Conservation (phyloP, 805 yeast genomes). For the Starmerella geochares region DNA sequence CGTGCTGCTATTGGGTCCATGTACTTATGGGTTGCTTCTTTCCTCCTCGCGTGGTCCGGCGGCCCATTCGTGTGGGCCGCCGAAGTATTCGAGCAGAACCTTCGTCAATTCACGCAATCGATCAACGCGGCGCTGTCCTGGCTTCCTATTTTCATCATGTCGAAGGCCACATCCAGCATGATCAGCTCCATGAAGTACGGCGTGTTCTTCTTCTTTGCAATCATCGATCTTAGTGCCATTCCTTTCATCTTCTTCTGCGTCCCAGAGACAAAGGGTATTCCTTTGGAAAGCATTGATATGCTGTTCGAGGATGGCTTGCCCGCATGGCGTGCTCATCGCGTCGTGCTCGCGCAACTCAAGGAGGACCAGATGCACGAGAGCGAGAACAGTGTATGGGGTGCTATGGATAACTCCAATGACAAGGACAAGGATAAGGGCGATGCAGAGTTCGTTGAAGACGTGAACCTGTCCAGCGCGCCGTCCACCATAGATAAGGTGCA, state of each 20-base stretch:
- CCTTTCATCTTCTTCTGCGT: conserved; percentile 14
- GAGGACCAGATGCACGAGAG: conserved; percentile 11
- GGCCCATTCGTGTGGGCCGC: conserved; percentile 17
- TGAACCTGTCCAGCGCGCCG: conserved; percentile 1
- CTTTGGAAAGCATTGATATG: conserved; percentile 13
- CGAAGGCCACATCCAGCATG: conserved; percentile 13
- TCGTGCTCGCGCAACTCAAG: conserved; percentile 7
- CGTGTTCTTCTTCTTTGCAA: conserved; percentile 13
- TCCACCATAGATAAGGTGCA: neutral
- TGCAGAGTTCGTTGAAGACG: conserved; percentile 10
- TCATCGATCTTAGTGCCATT: conserved; percentile 11
- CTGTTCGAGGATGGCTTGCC: conserved; percentile 12
- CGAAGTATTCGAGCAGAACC: conserved; percentile 11
- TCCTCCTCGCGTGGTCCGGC: conserved; percentile 14
- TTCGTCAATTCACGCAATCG: conserved; percentile 13
- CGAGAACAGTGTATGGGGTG: conserved; percentile 13
- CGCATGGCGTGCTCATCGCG: conserved; percentile 14
- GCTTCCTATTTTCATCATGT: conserved; percentile 15
- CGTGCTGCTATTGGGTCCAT: conserved; percentile 10
- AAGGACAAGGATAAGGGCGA: conserved; percentile 1
- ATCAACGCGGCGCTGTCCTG: conserved; percentile 12
- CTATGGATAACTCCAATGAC: neutral
- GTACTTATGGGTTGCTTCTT: conserved; percentile 16
- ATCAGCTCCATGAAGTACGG: conserved; percentile 12
- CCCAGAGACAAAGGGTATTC: conserved; percentile 15